Base-by-base conservation (phyloP, 1,284 basidiomycete genomes). In the Ganoderma meredithae region DNA sequence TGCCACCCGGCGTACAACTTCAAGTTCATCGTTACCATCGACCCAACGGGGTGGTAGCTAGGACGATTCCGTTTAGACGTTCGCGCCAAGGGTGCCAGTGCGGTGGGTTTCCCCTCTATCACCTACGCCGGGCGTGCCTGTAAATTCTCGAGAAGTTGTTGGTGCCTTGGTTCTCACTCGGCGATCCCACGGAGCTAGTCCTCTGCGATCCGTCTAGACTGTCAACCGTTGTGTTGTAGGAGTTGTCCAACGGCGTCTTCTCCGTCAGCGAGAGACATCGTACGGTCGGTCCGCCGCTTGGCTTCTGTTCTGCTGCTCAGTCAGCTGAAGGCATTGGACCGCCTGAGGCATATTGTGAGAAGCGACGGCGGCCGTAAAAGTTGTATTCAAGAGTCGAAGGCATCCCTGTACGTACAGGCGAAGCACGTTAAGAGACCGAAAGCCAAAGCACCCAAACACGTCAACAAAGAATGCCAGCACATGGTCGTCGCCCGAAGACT, bases 171-270 rank as follows among this genome's bases (percentile, higher is more conserved):
- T 55, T 58, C 55, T 44, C 17, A n/a, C 60, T 33, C 31, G 41
- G 36, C 22, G 63, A 49, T 44, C 56, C 9, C 56, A 64, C 63
- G 63, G 63, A 64, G 55, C 63, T 39, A 39, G 41, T 41, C 63
- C 47, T 13, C 31, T 47, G 56, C 63, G 10, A 9, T 47, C 43
- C 56, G 63, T 39, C 56, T 22, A 59, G 41, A 44, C 56, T 19
- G 47, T 43, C 56, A 17, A 2, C 55, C 55, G 56, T 36, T 59
- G 55, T 41, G 53, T 22, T 41, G 9, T 41, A 40, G 12, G 39
- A 55, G 49, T 44, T 33, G 52, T 49, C 49, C 36, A 27, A 41
- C 27, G 31, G 40, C 52, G 13, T 55, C n/a, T 41, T 52, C 49
- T 3, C 49, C 47, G 36, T 33, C 62, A 22, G 39, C 13, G 9